A percentile compares a stretch with the other conserved stretches of the same genome.
Conservation (phyloP, 1,284 basidiomycete species). For the Agaricales sp. region DNA sequence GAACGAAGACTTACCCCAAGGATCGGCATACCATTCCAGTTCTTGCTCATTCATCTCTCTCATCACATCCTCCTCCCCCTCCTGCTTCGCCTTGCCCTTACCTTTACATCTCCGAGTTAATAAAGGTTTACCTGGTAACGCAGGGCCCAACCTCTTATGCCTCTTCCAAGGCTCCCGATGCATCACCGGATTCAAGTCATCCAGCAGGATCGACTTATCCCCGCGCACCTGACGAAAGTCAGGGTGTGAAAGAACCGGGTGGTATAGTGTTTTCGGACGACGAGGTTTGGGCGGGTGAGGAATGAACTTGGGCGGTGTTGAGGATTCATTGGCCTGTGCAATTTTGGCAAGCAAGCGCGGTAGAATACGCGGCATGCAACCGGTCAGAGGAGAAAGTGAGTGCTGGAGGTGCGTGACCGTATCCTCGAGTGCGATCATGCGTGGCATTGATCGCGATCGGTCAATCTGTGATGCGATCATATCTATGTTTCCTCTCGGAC, state of each 20-base stretch:
- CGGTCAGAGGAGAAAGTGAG: not conserved
- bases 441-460: too few species aligned
- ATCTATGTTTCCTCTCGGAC: too few species aligned
- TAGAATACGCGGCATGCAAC: conserved; percentile 57
- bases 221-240: not conserved
- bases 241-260: not conserved
- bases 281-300: not conserved
- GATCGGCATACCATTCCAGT: conserved; percentile 57
- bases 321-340: not conserved
- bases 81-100: conserved; percentile 2
- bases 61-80: conserved; percentile 24
- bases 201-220: not conserved
- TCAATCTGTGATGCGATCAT: too few species aligned
- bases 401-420: not conserved
- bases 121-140: not conserved
- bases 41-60: conserved; percentile 54
- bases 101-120: not conserved
- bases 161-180: not conserved
- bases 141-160: not conserved
- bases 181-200: not conserved
- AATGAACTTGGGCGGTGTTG: not conserved
- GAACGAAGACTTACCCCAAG: conserved; percentile 46
- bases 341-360: conserved; percentile 40
- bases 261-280: not conserved
- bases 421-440: too few species aligned